A percentile compares a stretch with the other conserved stretches of the same genome.
Conservation (phyloP, 129 eudicot species). For the Lactuca sativa region DNA sequence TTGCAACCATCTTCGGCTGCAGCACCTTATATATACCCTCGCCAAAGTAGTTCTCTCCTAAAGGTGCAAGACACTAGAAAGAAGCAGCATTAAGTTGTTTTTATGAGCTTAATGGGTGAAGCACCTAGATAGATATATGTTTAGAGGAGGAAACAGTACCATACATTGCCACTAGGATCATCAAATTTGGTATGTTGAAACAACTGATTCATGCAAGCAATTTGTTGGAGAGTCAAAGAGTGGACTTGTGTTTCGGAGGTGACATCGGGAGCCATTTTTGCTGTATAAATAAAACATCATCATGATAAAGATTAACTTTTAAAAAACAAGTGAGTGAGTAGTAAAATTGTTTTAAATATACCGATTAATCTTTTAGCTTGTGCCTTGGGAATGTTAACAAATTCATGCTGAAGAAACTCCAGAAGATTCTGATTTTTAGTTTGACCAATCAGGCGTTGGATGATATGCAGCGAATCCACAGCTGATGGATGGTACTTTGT, state of each 20-base stretch:
- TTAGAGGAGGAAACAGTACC: conserved; percentile 18
- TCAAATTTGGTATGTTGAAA: conserved; percentile 99
- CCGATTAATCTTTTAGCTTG: no score
- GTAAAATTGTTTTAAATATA: no score
- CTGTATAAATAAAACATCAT: no score
- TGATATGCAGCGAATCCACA: conserved; percentile 74
- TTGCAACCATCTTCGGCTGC: conserved; percentile 97
- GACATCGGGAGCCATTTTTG: conserved; percentile 94
- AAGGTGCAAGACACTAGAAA: conserved; percentile 94
- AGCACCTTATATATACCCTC: conserved; percentile 91
- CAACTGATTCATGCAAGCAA: conserved; percentile 95
- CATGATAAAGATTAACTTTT: no score
- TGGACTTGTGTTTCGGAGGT: conserved; percentile 77
- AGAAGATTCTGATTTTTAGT: conserved; percentile 75
- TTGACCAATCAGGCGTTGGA: conserved; percentile 80
- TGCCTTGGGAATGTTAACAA: conserved; percentile 80
- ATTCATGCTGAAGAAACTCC: conserved; percentile 96
- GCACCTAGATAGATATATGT: not conserved
- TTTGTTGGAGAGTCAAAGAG: conserved; percentile 84
- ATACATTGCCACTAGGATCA: conserved; percentile 97
- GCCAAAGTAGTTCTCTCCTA: conserved; percentile 95
- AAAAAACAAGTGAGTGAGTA: no score
- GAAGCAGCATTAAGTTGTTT: conserved; percentile 3
- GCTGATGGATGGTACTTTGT: conserved; percentile 98
- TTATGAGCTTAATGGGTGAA: not conserved